A percentile compares a stretch with the other conserved stretches of the same genome.
Evolutionary conservation across 306 rosid genomes (phyloP).

Genomic region (Betula pendula): DNA sequence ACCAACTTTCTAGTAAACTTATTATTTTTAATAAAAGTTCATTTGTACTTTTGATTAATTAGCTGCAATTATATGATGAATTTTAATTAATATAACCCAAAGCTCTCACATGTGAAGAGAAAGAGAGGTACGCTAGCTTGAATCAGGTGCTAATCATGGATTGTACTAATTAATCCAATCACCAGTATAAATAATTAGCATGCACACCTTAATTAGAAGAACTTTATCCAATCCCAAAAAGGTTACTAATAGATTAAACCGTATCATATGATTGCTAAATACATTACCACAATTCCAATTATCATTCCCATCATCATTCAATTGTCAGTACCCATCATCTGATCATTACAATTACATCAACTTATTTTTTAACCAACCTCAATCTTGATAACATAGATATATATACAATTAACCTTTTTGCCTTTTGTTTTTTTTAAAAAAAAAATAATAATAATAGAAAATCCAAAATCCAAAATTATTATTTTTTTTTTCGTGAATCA

Average conservation of each 20-base stretch:
- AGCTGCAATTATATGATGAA: neutral
- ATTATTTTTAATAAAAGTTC: neutral
- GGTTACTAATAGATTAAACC: slow-evolving; percentile 14
- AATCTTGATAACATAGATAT: neutral
- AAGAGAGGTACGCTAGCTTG: neutral
- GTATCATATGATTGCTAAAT: slow-evolving; percentile 39
- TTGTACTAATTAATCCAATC: slow-evolving; percentile 29
- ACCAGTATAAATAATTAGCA: slow-evolving; percentile 8
- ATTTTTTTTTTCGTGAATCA: too few species aligned
- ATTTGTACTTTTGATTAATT: neutral
- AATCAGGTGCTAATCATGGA: slow-evolving; percentile 10
- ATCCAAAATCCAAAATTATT: neutral
- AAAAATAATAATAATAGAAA: too few species aligned
- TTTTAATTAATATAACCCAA: neutral
- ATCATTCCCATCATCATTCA: slow-evolving; percentile 40
- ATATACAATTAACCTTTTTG: too few species aligned
- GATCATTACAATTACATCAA: neutral
- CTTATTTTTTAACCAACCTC: neutral
- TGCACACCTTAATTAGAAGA: slow-evolving; percentile 32
- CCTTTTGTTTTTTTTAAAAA: too few species aligned
- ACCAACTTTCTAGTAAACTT: neutral
- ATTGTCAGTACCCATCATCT: slow-evolving; percentile 26
- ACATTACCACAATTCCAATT: slow-evolving; percentile 19
- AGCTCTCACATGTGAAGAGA: slow-evolving; percentile 14
- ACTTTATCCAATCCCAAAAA: slow-evolving; percentile 30